Base-by-base conservation (phyloP, 2,329 filamentous ascomycete species). In the Fusarium dimerum region DNA sequence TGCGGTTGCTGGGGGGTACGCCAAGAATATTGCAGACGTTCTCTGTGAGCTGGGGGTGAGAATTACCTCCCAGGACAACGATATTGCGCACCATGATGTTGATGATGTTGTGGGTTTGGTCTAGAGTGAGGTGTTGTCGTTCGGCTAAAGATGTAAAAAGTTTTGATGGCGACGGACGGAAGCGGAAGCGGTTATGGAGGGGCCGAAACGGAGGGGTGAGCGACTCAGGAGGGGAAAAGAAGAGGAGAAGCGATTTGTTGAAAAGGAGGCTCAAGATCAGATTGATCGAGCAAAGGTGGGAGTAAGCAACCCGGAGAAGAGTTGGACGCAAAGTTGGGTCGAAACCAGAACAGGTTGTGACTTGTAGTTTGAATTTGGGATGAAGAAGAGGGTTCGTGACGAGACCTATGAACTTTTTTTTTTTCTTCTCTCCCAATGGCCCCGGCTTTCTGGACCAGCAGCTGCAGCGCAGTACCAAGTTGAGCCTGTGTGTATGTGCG, bases 31-130 rank as follows among this genome's bases (percentile, higher is more conserved):
- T 88, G 81, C 90, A 96, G 69, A 99, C 90, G 56, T 82, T 89
- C 65, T 95, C 87, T 61, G 90, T 89, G 62, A 97, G 84, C 68
- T 88, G 80, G 17, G 92, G 92, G 77, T 97, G 93, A 67, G 92
- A 96, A 71, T 89, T 94, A 56, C 94, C 93, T 64, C 92, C 91
- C 60, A 99, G 86, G 57, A 99, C 84, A 68, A 96, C 90, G 61
- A 99, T 91, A 73, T 96, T 96, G 73, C 92, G 88, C 63, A 97
- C 92, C 92, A 97, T 96, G 57, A 62, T 73, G 65, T 43, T 20
- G 56, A 49, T 48, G 53, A 56, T 38, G 45, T 44, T 51, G 40
- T 40, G 52, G 50, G 43, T 57, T 46, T 61, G 51, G 53, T 44
- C 43, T 48, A 43, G 45, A 41, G 47, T 40, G 43, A 54, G 39